Evolutionary conservation across 1,139 yeast species (phyloP), one percentile per base, ranked within the genome.

Genomic region (Lodderomyces theae): DNA sequence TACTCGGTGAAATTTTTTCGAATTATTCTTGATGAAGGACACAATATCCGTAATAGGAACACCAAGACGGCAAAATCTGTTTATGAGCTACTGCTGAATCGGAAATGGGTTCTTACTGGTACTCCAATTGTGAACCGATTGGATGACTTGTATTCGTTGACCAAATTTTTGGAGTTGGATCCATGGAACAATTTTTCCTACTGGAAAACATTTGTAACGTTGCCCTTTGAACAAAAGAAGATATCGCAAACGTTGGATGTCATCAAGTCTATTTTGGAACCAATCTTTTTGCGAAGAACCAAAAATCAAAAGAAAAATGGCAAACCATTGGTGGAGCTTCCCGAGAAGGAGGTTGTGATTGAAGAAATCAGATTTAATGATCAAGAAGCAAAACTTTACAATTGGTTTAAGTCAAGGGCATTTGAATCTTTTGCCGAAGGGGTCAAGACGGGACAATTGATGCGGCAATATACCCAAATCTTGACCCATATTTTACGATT

Each of bases 81-180:
- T 9, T 80, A 78, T 58, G 84, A 78, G 30, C 57, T 92, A 17
- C 57, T 66, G 11, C 80, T 87, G 54, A 71, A 72, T 33, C 70
- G 95, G 39, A 80, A 79, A 48, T 92, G 98, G 98, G 74, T 85
- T 2, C 66, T 92, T 35, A 89, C 97, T 0, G 98, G 98, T 11
- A 92, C 98, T 0, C 97, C 98, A 0, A 87, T 92, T 37, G 86
- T 90, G 38, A 92, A 92, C 60, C 67, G 90, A 46, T 69, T 92
- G 7, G 96, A 92, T 57, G 98, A 92, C 60, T 64, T 92, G 38
- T 92, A 77, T 56, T 82, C 96, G 2, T 63, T 89, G 39, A 78
- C 89, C 13, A 82, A 81, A 52, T 92, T 84, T 53, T 64, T 92
- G 35, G 74, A 80, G 35, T 64, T 90, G 10, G 90, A 86, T 51